Base-by-base conservation (phyloP, 805 yeast species). In the Ogataea pilisensis region DNA sequence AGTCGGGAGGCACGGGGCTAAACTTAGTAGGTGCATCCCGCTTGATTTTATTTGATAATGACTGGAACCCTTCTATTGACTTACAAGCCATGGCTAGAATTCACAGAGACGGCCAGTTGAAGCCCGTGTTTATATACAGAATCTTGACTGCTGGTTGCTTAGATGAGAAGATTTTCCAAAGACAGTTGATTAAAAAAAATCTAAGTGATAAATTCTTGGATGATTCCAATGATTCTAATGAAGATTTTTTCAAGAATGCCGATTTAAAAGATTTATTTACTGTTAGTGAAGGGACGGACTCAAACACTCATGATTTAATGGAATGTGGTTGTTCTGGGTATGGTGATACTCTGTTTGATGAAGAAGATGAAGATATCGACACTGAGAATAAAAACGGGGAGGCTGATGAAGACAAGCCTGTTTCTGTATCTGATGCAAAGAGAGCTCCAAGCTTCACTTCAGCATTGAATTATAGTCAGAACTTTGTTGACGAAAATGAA, bases 1-100 rank as follows among this genome's bases (percentile, higher is more conserved):
- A 89, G 59, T 81, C 95, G 4, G 99, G 99, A 3, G 99, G 99
- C 0, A 81, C 85, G 44, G 99, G 99, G 0, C 68, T 93, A 31
- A 93, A 93, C 55, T 66, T 93, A 26, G 75, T 86, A 26, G 99
- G 98, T 0, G 99, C 95, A 0, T 86, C 95, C 0, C 65, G 98
- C 21, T 64, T 93, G 31, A 72, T 93, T 5, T 64, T 93, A 18
- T 84, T 86, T 55, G 99, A 93, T 58, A 87, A 93, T 48, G 98
- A 93, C 56, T 93, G 99, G 99, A 93, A 93, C 49, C 99, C 99
- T 0, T 78, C 96, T 0, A 73, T 82, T 11, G 99, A 93, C 56
- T 60, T 85, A 26, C 99, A 93, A 60, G 95, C 97, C 0, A 86
- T 91, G 95, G 95, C 97, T 1, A 68, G 99, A 47, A 81, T 93